phyloP scores from a whole-genome alignment of 2,329 filamentous ascomycete species.

The Botrytis fragariae region DNA sequence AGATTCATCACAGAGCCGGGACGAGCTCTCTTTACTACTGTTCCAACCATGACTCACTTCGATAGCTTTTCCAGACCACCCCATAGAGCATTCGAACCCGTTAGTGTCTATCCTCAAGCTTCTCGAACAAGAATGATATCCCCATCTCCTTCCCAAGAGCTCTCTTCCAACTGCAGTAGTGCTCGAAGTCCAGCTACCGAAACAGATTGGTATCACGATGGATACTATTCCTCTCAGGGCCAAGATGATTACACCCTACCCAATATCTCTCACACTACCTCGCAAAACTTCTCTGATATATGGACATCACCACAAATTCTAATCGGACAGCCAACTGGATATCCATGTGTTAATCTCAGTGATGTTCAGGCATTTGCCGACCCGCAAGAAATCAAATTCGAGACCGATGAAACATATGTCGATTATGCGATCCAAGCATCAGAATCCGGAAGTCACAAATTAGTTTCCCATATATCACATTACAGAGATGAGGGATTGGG shows the following conservation, averaged over 20 bases:
- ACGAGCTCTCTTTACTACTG: conserved; percentile 25
- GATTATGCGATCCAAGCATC: conserved; percentile 11
- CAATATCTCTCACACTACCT: conserved; percentile 12
- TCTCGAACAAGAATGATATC: conserved; percentile 26
- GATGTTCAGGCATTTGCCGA: conserved; percentile 35
- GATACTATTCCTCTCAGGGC: conserved; percentile 23
- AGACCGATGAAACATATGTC: conserved; percentile 27
- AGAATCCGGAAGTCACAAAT: background rate
- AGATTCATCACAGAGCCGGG: conserved; percentile 28
- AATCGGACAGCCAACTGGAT: conserved; percentile 7
- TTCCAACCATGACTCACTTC: conserved; percentile 5
- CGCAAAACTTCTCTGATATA: conserved; percentile 21
- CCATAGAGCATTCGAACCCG: conserved; percentile 22
- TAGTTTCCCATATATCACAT: conserved; percentile 3
- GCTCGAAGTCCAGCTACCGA: conserved; percentile 28
- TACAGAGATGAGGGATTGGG: conserved; percentile 32
- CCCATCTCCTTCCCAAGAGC: conserved; percentile 30
- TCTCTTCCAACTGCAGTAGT: conserved; percentile 29
- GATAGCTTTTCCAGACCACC: conserved; percentile 12
- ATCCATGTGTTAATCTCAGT: conserved; percentile 31
- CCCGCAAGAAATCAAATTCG: conserved; percentile 26
- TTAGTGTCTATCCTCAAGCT: conserved; percentile 25
- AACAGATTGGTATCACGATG: conserved; percentile 25
- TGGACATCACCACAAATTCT: conserved; percentile 9
- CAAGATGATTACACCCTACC: conserved; percentile 24